Evolutionary conservation across 2,329 filamentous ascomycete species (phyloP).

Genomic region (Aspergillus novofumigatus): DNA sequence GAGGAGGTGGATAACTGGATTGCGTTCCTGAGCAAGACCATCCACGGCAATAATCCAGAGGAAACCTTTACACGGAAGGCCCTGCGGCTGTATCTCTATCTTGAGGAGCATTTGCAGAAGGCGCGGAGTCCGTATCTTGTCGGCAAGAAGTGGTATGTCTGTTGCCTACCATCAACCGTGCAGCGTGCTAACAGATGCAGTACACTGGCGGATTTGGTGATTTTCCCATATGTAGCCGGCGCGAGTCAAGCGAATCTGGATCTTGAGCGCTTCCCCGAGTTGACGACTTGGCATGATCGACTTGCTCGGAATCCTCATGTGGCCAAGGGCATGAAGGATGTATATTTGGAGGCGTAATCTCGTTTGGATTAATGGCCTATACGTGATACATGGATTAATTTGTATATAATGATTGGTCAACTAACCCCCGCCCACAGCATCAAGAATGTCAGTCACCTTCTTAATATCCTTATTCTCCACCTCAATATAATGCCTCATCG

Average conservation of each 20-base stretch:
- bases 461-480: not conserved
- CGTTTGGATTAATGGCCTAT: not conserved
- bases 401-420: not conserved
- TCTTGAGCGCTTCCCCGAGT: conserved; percentile 10
- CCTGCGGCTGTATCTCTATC: conserved; percentile 7
- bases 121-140: conserved; percentile 2
- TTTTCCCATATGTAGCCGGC: conserved; percentile 8
- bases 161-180: no score
- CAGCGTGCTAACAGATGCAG: not conserved
- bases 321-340: conserved; percentile 5
- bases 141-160: conserved; percentile 10
- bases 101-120: conserved; percentile 9
- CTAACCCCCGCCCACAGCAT: not conserved
- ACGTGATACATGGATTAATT: not conserved
- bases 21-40: not conserved
- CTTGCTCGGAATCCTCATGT: not conserved
- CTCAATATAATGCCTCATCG: not conserved
- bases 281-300: conserved; percentile 13
- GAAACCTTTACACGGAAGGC: conserved; percentile 1
- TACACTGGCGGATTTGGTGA: conserved; percentile 8
- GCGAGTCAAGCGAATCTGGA: conserved; percentile 5
- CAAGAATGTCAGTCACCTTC: not conserved
- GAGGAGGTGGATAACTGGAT: conserved; percentile 3
- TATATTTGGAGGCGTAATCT: not conserved
- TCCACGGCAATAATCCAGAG: not conserved